A percentile compares a stretch with the other conserved stretches of the same genome.
phyloP scores from a whole-genome alignment of 2,329 filamentous ascomycete species.

The Colletotrichum tofieldiae region DNA sequence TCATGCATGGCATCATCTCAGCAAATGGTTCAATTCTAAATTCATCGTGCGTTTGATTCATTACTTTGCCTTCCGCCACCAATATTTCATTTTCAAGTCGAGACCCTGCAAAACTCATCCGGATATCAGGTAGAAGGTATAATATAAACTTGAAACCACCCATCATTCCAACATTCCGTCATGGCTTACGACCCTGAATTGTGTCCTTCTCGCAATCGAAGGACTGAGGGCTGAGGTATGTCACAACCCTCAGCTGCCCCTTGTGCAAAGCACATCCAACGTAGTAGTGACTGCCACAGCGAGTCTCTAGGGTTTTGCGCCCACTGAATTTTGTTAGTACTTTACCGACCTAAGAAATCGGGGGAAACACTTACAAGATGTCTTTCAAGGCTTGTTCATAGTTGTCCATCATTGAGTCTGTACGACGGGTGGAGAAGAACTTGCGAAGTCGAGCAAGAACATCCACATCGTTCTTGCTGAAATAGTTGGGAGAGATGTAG shows the following conservation, averaged over 20 bases:
- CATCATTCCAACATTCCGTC: not conserved
- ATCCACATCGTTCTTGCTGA: conserved; percentile 31
- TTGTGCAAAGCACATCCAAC: conserved; percentile 37
- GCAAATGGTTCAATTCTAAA: not conserved
- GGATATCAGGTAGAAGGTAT: not conserved
- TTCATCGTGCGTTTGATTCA: not conserved
- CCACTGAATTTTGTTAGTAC: conserved; percentile 22
- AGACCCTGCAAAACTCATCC: not conserved
- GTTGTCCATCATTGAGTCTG: conserved; percentile 40
- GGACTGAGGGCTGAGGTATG: conserved; percentile 38
- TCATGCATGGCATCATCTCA: too few relatives aligned
- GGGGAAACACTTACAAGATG: conserved; percentile 29
- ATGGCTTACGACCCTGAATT: conserved; percentile 12
- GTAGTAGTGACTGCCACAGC: conserved; percentile 40
- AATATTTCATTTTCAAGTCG: too few relatives aligned
- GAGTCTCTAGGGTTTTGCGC: conserved; percentile 30
- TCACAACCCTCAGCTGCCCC: conserved; percentile 38
- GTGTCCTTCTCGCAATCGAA: conserved; percentile 37
- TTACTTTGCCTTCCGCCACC: not conserved
- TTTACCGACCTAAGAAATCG: not conserved
- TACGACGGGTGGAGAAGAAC: conserved; percentile 36
- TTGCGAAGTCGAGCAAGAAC: conserved; percentile 33
- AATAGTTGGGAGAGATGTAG: conserved; percentile 37
- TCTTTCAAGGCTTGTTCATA: conserved; percentile 36
- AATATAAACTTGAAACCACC: too few relatives aligned